These are phyloP conservation scores for Juglanconis juglandina DNA, from an alignment of 2,329 filamentous ascomycete species.

Conservation along the genomic window DNA sequence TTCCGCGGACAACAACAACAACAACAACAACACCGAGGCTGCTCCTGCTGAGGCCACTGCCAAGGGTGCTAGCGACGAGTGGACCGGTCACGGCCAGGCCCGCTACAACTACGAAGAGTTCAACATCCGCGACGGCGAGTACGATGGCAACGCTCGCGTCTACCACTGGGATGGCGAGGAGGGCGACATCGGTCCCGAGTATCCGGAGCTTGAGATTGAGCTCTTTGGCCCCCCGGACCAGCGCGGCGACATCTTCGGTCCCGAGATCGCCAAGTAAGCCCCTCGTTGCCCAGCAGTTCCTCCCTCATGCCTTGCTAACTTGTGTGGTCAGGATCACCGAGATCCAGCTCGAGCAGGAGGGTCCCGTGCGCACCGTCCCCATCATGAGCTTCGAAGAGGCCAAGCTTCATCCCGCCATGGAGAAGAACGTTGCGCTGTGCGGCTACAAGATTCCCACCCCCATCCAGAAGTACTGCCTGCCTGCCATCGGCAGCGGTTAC, in stretches of 20 bases:
- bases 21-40: not conserved
- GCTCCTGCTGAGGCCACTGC: conserved; percentile 2
- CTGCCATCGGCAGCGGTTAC: conserved; percentile 69
- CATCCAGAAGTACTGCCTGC: conserved; percentile 82
- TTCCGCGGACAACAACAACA: no score
- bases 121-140: conserved; percentile 28
- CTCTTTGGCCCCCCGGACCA: conserved; percentile 65
- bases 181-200: conserved; percentile 76
- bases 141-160: conserved; percentile 55
- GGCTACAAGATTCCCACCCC: conserved; percentile 74
- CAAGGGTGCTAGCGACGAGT: conserved; percentile 16
- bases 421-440: conserved; percentile 71
- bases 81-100: conserved; percentile 44
- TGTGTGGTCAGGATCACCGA: conserved; percentile 43
- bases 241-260: conserved; percentile 46
- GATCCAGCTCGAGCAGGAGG: conserved; percentile 57
- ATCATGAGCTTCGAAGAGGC: conserved; percentile 65
- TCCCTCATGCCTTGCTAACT: conserved; percentile 10
- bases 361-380: conserved; percentile 47
- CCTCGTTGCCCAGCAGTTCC: not conserved
- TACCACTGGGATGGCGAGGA: conserved; percentile 86
- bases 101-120: conserved; percentile 47
- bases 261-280: conserved; percentile 59
- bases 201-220: conserved; percentile 66
- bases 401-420: conserved; percentile 80